Evolutionary conservation across 805 yeast species (phyloP).

Genomic region (Myxozyma monticola): DNA sequence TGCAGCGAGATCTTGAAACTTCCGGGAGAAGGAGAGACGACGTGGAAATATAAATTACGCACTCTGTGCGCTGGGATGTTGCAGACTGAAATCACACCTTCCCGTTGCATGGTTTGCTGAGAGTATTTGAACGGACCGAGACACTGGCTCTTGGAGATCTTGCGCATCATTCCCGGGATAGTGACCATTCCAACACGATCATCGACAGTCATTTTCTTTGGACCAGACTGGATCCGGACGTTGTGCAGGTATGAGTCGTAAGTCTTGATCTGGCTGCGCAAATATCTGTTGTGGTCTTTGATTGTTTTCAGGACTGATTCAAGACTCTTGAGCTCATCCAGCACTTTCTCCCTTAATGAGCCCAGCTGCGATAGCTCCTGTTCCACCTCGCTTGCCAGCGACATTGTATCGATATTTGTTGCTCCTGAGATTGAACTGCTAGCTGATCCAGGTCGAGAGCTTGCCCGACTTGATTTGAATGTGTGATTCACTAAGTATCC

Average conservation of each 20-base stretch:
- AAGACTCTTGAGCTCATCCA: constrained; percentile 37
- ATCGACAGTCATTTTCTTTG: constrained; percentile 32
- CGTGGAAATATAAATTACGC: constrained; percentile 32
- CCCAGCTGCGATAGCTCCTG: constrained; percentile 41
- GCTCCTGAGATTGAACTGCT: too few species aligned
- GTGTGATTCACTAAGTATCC: too few species aligned
- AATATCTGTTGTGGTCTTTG: constrained; percentile 41
- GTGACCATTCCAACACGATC: constrained; percentile 21
- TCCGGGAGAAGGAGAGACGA: constrained; percentile 38
- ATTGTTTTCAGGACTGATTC: constrained; percentile 38
- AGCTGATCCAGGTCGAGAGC: too few species aligned
- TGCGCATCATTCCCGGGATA: constrained; percentile 12
- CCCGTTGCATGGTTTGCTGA: constrained; percentile 34
- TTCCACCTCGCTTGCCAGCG: constrained; percentile 39
- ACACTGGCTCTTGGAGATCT: constrained; percentile 23
- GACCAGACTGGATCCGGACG: constrained; percentile 39
- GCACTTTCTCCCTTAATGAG: constrained; percentile 37
- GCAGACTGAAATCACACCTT: constrained; percentile 35
- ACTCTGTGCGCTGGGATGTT: constrained; percentile 34
- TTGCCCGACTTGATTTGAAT: too few species aligned
- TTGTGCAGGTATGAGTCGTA: constrained; percentile 41
- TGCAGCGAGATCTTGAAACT: constrained; percentile 38
- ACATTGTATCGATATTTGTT: constrained; percentile 14
- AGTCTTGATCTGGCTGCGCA: constrained; percentile 40
- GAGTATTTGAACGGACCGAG: constrained; percentile 34